A percentile compares a stretch with the other conserved stretches of the same genome.
Evolutionary conservation across 352 stramenopile genomes (phyloP).

Genomic region (Aphanomyces euteiches): DNA sequence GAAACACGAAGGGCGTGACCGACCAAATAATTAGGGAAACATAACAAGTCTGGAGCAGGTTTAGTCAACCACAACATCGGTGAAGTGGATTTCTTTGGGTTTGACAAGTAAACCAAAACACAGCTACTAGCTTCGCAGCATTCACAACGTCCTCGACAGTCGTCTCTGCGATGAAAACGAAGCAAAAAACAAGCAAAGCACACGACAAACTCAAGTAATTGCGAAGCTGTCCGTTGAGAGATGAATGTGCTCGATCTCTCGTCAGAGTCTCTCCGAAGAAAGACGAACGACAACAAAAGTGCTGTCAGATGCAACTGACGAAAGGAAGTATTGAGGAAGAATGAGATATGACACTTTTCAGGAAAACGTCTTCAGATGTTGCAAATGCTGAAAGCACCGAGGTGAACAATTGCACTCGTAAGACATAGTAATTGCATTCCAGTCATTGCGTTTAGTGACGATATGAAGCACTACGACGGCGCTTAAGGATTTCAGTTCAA

Average conservation of each 20-base stretch:
- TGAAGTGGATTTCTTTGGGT: slow-evolving; percentile 31
- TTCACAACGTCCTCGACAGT: no score
- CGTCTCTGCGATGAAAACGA: no score
- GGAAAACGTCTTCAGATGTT: background rate
- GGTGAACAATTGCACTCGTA: background rate
- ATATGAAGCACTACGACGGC: slow-evolving; percentile 42
- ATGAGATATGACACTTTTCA: slow-evolving; percentile 19
- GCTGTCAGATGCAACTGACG: no score
- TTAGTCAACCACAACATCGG: slow-evolving; percentile 20
- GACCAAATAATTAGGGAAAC: background rate
- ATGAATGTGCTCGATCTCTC: no score
- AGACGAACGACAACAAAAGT: background rate
- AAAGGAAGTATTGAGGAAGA: no score
- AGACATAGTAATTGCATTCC: background rate
- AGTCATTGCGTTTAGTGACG: slow-evolving; percentile 17
- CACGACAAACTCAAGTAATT: no score
- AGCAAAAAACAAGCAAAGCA: no score
- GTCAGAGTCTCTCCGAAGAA: background rate
- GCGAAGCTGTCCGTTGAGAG: no score
- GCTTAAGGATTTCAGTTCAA: slow-evolving; percentile 77
- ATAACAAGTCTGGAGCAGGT: background rate
- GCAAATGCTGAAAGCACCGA: background rate
- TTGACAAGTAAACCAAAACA: slow-evolving; percentile 1
- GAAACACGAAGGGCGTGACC: no score
- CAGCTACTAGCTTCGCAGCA: no score